A percentile compares a stretch with the other conserved stretches of the same genome.
These are phyloP conservation scores for Biscutella auriculata DNA, from an alignment of 441 rosid species.

Conservation along the genomic window DNA sequence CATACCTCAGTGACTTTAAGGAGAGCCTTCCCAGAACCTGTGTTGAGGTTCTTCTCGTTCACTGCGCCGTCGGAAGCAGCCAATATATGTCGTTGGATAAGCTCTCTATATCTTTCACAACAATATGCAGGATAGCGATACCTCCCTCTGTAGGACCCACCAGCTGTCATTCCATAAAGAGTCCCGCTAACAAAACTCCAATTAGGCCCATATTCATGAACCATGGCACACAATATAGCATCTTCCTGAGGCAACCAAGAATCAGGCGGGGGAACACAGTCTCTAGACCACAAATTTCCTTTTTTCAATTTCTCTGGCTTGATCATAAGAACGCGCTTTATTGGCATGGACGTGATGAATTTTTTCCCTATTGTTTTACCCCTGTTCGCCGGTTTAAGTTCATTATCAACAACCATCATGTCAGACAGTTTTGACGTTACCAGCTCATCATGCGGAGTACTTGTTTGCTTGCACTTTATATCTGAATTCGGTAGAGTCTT, in stretches of 20 bases:
- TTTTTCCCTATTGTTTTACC: slow-evolving; percentile 75
- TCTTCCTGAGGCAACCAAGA: slow-evolving; percentile 95
- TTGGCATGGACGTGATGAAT: slow-evolving; percentile 69
- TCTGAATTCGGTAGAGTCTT: slow-evolving; percentile 37
- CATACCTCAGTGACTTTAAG: slow-evolving; percentile 93
- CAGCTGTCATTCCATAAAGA: slow-evolving; percentile 88
- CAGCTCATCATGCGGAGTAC: slow-evolving; percentile 36
- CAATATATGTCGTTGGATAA: slow-evolving; percentile 62
- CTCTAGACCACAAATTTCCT: slow-evolving; percentile 90
- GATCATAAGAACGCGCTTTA: slow-evolving; percentile 70
- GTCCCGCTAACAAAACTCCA: slow-evolving; percentile 84
- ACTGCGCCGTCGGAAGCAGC: slow-evolving; percentile 51
- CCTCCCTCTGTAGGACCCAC: slow-evolving; percentile 90
- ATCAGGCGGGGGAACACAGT: slow-evolving; percentile 89
- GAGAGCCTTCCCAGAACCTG: slow-evolving; percentile 84
- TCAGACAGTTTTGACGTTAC: slow-evolving; percentile 30
- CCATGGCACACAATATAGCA: slow-evolving; percentile 93
- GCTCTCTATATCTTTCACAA: slow-evolving; percentile 90
- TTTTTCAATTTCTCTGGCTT: slow-evolving; percentile 88
- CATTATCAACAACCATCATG: slow-evolving; percentile 39
- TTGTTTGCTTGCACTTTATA: slow-evolving; percentile 29
- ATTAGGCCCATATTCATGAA: slow-evolving; percentile 92
- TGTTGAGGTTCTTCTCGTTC: slow-evolving; percentile 51
- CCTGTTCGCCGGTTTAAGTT: slow-evolving; percentile 51
- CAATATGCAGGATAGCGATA: slow-evolving; percentile 90